Conservation (phyloP, 2,329 filamentous ascomycete genomes). For the Sporothrix humicola region DNA sequence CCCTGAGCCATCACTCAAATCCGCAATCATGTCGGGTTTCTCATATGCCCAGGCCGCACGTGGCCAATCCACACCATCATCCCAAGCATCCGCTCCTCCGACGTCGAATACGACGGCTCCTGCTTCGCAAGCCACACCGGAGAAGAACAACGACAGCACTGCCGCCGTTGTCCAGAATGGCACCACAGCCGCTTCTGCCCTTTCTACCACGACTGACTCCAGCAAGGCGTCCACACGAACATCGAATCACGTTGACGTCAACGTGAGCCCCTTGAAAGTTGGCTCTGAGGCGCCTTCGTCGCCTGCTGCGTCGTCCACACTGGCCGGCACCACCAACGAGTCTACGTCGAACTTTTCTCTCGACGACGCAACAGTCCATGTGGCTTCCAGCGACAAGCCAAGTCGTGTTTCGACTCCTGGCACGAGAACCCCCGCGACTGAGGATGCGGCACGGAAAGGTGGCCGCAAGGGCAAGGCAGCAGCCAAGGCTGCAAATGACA, state of each 20-base stretch:
- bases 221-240: conserved; percentile 17
- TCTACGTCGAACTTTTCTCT: conserved; percentile 35
- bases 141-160: conserved; percentile 46
- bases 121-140: conserved; percentile 45
- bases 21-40: conserved; percentile 65
- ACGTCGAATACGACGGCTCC: conserved; percentile 41
- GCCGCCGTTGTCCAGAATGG: conserved; percentile 31
- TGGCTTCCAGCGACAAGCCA: conserved; percentile 53
- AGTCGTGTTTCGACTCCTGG: neutral
- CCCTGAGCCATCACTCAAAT: neutral
- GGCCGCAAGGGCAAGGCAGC: conserved; percentile 69
- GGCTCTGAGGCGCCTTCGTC: conserved; percentile 43
- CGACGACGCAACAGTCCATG: conserved; percentile 56
- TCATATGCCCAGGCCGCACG: conserved; percentile 97
- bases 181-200: neutral
- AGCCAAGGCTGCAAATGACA: conserved; percentile 51
- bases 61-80: conserved; percentile 61
- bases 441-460: conserved; percentile 66
- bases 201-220: conserved; percentile 8
- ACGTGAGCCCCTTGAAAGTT: conserved; percentile 26
- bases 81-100: conserved; percentile 48
- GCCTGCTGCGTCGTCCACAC: conserved; percentile 41
- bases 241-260: neutral
- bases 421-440: conserved; percentile 41
- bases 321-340: conserved; percentile 46